Percentiles rank a stretch among this genome's conserved stretches.
These are phyloP conservation scores for Agaricus sinodeliciosus DNA, from an alignment of 768 basidiomycete genomes.

Conservation along the genomic window DNA sequence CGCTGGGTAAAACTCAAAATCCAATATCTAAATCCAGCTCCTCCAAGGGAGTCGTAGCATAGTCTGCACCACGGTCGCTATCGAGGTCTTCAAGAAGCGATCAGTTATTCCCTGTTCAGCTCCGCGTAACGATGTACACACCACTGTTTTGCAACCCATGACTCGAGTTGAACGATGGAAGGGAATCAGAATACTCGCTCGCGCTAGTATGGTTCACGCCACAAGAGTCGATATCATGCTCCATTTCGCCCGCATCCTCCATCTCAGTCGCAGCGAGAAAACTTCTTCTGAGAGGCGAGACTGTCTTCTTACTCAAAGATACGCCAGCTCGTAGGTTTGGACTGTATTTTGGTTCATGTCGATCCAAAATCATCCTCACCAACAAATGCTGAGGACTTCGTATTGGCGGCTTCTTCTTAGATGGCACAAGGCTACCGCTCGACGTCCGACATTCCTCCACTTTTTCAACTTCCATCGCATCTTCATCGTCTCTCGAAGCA, in stretches of 20 bases:
- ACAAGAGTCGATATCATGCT: background rate
- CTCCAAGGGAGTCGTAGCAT: too few relatives aligned
- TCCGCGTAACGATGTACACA: too few relatives aligned
- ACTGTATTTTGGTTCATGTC: slow-evolving; percentile 2
- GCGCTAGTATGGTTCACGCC: background rate
- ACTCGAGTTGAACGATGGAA: background rate
- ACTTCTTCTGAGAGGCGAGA: background rate
- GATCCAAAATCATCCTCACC: slow-evolving; percentile 10
- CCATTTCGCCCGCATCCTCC: background rate
- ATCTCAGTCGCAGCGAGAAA: background rate
- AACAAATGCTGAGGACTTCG: slow-evolving; percentile 4
- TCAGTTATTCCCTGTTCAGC: too few relatives aligned
- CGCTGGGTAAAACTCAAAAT: too few relatives aligned
- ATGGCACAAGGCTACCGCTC: background rate
- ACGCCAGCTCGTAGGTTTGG: background rate
- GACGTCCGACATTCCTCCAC: background rate
- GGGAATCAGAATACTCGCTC: background rate
- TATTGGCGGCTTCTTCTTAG: slow-evolving; percentile 3
- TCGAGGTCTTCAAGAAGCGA: too few relatives aligned
- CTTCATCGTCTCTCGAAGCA: background rate
- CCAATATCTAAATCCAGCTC: too few relatives aligned
- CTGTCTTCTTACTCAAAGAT: background rate
- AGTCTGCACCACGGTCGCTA: too few relatives aligned
- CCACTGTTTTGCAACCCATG: background rate
- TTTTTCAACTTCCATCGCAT: slow-evolving; percentile 1